Evolutionary conservation across 2,329 filamentous ascomycete species (phyloP).

Genomic region (Cordyceps fumosorosea): DNA sequence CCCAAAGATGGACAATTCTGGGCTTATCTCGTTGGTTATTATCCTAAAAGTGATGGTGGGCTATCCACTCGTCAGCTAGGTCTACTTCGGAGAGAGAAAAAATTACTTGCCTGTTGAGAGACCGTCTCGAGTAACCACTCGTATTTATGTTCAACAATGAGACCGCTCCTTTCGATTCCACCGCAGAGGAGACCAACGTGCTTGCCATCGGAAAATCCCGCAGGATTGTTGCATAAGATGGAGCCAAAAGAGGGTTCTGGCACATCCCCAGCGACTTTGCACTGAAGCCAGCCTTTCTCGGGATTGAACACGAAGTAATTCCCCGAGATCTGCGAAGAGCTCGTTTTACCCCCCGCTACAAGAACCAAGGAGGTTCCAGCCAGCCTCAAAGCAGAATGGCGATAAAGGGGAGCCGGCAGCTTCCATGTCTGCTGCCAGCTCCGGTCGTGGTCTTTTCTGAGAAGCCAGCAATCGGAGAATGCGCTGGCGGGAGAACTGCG

Average conservation of each 20-base stretch:
- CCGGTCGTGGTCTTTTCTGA: constrained; percentile 40
- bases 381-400: constrained; percentile 60
- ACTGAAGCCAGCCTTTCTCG: constrained; percentile 40
- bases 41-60: not conserved
- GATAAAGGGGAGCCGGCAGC: constrained; percentile 65
- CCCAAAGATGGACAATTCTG: constrained; percentile 26
- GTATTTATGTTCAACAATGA: constrained; percentile 56
- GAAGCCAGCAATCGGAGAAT: constrained; percentile 70
- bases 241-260: constrained; percentile 39
- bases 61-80: not conserved
- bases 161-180: constrained; percentile 61
- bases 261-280: constrained; percentile 27
- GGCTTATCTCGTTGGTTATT: not conserved
- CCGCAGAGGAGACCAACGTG: constrained; percentile 61
- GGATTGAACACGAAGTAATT: constrained; percentile 48
- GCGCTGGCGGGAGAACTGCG: constrained; percentile 67
- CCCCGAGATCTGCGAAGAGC: constrained; percentile 39
- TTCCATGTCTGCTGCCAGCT: constrained; percentile 59
- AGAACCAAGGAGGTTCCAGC: constrained; percentile 45
- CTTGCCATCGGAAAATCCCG: constrained; percentile 20
- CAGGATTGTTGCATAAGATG: constrained; percentile 25
- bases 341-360: constrained; percentile 56
- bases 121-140: constrained; percentile 51
- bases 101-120: constrained; percentile 29
- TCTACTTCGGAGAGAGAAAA: not conserved